Percentiles rank a stretch among this genome's conserved stretches.
Conservation (phyloP, 768 basidiomycete species). For the Xerocomellus chrysenteron region DNA sequence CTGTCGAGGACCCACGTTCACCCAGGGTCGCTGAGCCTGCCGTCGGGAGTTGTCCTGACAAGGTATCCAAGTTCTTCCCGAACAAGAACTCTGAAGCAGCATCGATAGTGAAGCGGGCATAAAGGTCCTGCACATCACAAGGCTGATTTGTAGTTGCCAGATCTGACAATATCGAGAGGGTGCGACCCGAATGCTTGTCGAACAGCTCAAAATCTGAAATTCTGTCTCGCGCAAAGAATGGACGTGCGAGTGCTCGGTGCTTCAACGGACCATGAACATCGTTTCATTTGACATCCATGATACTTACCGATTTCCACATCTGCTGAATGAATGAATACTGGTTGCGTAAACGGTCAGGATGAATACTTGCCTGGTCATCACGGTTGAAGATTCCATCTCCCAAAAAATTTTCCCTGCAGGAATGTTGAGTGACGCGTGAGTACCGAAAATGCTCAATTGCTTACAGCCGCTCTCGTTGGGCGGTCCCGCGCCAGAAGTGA, state of each 20-base stretch:
- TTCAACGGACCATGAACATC: slow-evolving; percentile 25
- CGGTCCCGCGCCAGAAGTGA: slow-evolving; percentile 64
- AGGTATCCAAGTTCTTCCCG: slow-evolving; percentile 60
- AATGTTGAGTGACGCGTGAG: slow-evolving; percentile 12
- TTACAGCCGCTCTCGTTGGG: slow-evolving; percentile 66
- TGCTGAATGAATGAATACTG: slow-evolving; percentile 15
- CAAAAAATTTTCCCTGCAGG: slow-evolving; percentile 48
- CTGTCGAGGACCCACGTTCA: slow-evolving; percentile 59
- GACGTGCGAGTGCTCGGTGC: slow-evolving; percentile 68
- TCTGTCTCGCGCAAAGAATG: slow-evolving; percentile 74
- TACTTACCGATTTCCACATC: slow-evolving; percentile 66
- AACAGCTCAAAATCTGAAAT: slow-evolving; percentile 69
- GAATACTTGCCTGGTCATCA: slow-evolving; percentile 57
- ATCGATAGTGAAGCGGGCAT: slow-evolving; percentile 66
- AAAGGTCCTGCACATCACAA: slow-evolving; percentile 68
- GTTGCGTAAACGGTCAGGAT: not conserved
- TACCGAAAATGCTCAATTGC: slow-evolving; percentile 20
- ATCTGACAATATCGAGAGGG: slow-evolving; percentile 48
- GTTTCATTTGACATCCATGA: not conserved
- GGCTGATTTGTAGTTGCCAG: slow-evolving; percentile 39
- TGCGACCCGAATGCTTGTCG: slow-evolving; percentile 51
- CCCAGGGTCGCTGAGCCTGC: slow-evolving; percentile 47
- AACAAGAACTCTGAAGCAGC: slow-evolving; percentile 74
- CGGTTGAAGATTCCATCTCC: slow-evolving; percentile 78
- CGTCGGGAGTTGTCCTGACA: slow-evolving; percentile 52